Evolutionary conservation across 345 rosid genomes (phyloP).

Genomic region (Jatropha curcas): DNA sequence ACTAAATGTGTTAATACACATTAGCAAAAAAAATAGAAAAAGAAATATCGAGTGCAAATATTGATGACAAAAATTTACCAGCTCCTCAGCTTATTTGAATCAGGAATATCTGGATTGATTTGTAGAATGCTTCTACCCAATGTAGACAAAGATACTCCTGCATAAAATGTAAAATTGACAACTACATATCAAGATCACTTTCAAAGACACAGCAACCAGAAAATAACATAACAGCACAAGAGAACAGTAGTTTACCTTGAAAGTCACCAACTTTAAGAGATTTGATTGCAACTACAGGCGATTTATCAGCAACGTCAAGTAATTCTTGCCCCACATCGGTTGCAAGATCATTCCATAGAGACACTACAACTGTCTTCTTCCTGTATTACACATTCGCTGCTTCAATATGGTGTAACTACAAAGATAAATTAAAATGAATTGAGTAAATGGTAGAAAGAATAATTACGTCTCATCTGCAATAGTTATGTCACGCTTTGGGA

Average conservation of each 20-base stretch:
- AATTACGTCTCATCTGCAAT: slow-evolving; percentile 81
- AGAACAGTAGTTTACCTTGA: slow-evolving; percentile 58
- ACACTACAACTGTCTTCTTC: slow-evolving; percentile 79
- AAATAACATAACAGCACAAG: too few species aligned
- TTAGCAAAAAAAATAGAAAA: not conserved
- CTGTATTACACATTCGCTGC: slow-evolving; percentile 28
- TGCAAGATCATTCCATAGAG: slow-evolving; percentile 88
- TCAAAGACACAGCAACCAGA: not conserved
- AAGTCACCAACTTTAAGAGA: slow-evolving; percentile 87
- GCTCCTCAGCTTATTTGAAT: slow-evolving; percentile 64
- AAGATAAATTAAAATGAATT: not conserved
- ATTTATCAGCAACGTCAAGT: slow-evolving; percentile 62
- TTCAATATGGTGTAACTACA: not conserved
- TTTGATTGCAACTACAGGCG: slow-evolving; percentile 78
- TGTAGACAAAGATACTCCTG: slow-evolving; percentile 83
- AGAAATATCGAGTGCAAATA: not conserved
- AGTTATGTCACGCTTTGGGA: slow-evolving; percentile 82
- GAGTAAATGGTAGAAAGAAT: not conserved
- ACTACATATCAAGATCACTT: not conserved
- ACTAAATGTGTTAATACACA: not conserved
- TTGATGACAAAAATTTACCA: slow-evolving; percentile 45
- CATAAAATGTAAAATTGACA: slow-evolving; percentile 5
- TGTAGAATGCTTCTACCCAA: slow-evolving; percentile 59
- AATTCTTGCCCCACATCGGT: slow-evolving; percentile 73
- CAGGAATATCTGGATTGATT: slow-evolving; percentile 69